phyloP scores from a whole-genome alignment of 176 grass and related monocot genomes.

The Eleusine coracana region DNA sequence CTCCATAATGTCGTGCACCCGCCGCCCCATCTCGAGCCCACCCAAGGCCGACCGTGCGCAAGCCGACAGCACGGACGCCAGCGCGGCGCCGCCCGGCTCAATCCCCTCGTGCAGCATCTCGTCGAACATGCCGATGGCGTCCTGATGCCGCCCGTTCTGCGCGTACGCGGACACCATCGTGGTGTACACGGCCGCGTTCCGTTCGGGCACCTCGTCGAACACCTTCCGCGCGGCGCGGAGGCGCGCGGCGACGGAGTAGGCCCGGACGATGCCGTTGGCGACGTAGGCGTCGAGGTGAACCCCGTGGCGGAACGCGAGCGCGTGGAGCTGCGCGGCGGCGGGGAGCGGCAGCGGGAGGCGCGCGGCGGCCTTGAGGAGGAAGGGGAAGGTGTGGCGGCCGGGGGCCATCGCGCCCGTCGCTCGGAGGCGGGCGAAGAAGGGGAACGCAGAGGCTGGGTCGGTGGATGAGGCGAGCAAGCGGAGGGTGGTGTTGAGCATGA shows the following conservation, averaged over 20 bases:
- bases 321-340: slow-evolving; percentile 40
- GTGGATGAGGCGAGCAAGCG: slow-evolving; percentile 39
- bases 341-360: slow-evolving; percentile 15
- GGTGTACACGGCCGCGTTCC: slow-evolving; percentile 38
- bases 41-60: slow-evolving; percentile 38
- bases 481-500: slow-evolving; percentile 55
- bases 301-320: slow-evolving; percentile 39
- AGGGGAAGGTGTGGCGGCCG: slow-evolving; percentile 51
- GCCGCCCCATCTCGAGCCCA: slow-evolving; percentile 51
- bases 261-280: slow-evolving; percentile 47
- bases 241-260: slow-evolving; percentile 25
- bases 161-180: slow-evolving; percentile 51
- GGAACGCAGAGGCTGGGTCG: slow-evolving; percentile 36
- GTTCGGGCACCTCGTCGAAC: slow-evolving; percentile 48
- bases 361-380: slow-evolving; percentile 56
- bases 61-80: slow-evolving; percentile 52
- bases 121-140: slow-evolving; percentile 43
- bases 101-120: slow-evolving; percentile 45
- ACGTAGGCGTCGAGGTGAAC: slow-evolving; percentile 46
- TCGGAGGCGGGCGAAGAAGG: slow-evolving; percentile 25
- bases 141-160: slow-evolving; percentile 32
- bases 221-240: slow-evolving; percentile 15
- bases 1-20: slow-evolving; percentile 48
- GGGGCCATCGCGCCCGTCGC: not conserved
- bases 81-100: slow-evolving; percentile 7